A percentile compares a stretch with the other conserved stretches of the same genome.
phyloP scores from a whole-genome alignment of 352 stramenopile genomes.

The Phytophthora citricola region DNA sequence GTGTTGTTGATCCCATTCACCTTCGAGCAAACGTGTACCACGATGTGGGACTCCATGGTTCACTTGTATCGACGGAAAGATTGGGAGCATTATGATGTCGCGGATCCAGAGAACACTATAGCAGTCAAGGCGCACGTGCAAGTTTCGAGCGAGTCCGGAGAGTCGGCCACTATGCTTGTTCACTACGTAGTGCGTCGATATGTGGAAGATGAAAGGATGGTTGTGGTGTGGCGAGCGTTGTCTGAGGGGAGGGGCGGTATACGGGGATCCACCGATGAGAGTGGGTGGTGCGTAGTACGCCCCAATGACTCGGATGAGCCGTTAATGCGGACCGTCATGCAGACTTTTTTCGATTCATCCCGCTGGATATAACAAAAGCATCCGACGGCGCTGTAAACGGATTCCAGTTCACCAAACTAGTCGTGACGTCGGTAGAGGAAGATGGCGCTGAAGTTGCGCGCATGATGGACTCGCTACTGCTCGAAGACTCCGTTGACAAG shows the following conservation, averaged over 20 bases:
- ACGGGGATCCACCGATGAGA: slow-evolving; percentile 56
- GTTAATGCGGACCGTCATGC: slow-evolving; percentile 21
- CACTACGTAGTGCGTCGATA: slow-evolving; percentile 47
- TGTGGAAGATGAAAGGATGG: slow-evolving; percentile 43
- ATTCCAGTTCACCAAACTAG: slow-evolving; percentile 35
- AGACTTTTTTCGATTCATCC: slow-evolving; percentile 37
- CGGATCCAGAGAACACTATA: slow-evolving; percentile 41
- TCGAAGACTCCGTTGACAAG: slow-evolving; percentile 7
- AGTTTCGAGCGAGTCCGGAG: slow-evolving; percentile 12
- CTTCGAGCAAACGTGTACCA: slow-evolving; percentile 20
- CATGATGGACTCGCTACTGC: slow-evolving; percentile 34
- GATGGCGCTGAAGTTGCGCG: slow-evolving; percentile 30
- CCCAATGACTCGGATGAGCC: slow-evolving; percentile 21
- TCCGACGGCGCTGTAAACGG: slow-evolving; percentile 1
- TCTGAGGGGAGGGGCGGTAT: slow-evolving; percentile 38
- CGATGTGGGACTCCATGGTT: slow-evolving; percentile 34
- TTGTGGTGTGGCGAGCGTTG: slow-evolving; percentile 61
- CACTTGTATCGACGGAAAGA: slow-evolving; percentile 19
- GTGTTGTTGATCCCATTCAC: slow-evolving; percentile 24
- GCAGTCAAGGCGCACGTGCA: slow-evolving; percentile 42
- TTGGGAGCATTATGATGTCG: slow-evolving; percentile 18
- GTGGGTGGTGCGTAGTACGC: slow-evolving; percentile 54
- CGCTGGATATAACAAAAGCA: slow-evolving; percentile 7
- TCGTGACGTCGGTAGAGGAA: slow-evolving; percentile 34
- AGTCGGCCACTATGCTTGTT: slow-evolving; percentile 15